Conservation (phyloP, 805 yeast species). For the Candida quercuum region DNA sequence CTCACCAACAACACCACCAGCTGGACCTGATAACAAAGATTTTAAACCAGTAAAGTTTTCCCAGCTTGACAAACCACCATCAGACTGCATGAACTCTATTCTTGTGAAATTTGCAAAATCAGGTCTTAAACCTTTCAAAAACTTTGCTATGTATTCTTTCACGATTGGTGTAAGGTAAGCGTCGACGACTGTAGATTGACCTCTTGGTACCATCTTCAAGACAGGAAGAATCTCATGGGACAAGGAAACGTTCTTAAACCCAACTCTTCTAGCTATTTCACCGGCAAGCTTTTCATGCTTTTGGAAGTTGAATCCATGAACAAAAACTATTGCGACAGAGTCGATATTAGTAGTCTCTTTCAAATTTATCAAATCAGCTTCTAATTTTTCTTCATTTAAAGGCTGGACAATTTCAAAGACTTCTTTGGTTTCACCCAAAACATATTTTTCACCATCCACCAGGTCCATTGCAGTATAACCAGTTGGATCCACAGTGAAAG, state of each 20-base stretch:
- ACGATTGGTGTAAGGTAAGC: conserved; percentile 41
- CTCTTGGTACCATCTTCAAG: conserved; percentile 34
- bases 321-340: conserved; percentile 30
- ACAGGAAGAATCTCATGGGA: conserved; percentile 34
- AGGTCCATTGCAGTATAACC: conserved; percentile 24
- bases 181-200: conserved; percentile 37
- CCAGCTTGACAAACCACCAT: conserved; percentile 52
- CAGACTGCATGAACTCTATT: conserved; percentile 53
- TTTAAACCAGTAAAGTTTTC: conserved; percentile 47
- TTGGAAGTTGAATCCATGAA: conserved; percentile 33
- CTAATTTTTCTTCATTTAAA: conserved; percentile 23
- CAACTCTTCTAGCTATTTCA: conserved; percentile 28
- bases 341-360: conserved; percentile 22
- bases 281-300: conserved; percentile 31
- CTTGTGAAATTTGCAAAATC: conserved; percentile 32
- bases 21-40: conserved; percentile 54
- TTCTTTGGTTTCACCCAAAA: conserved; percentile 34
- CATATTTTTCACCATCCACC: conserved; percentile 31
- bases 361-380: conserved; percentile 16
- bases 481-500: conserved; percentile 60
- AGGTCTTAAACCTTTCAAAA: conserved; percentile 27
- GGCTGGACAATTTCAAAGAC: conserved; percentile 33
- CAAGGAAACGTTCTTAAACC: conserved; percentile 27
- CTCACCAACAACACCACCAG: conserved; percentile 58
- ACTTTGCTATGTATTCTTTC: conserved; percentile 32